These are phyloP conservation scores for Erysimum cheiri DNA, from an alignment of 441 rosid genomes.

Conservation along the genomic window DNA sequence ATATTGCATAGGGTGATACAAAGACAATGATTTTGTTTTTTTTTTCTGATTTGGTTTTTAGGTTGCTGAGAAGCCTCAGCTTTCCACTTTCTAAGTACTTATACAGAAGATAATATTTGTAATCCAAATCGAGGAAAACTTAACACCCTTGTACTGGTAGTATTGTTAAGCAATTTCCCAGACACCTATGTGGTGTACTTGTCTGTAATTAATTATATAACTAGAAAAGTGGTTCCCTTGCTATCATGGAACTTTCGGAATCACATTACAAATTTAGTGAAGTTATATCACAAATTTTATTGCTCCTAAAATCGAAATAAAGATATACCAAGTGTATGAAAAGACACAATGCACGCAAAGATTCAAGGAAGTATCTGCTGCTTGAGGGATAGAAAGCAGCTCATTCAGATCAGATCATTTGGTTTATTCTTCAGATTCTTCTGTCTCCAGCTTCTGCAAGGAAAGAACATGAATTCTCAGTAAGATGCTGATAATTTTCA, in stretches of 20 bases:
- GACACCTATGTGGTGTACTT: too few species aligned
- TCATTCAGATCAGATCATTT: conserved; percentile 22
- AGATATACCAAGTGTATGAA: conserved; percentile 23
- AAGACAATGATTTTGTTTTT: too few species aligned
- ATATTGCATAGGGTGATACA: too few species aligned
- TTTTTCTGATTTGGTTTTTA: too few species aligned
- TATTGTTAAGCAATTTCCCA: too few species aligned
- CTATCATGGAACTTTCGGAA: background rate
- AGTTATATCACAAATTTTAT: conserved; percentile 12
- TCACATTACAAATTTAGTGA: conserved; percentile 12
- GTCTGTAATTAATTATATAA: too few species aligned
- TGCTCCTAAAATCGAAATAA: conserved; percentile 37
- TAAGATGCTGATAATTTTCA: background rate
- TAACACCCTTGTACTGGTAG: too few species aligned
- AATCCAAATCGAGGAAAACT: too few species aligned
- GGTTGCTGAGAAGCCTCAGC: too few species aligned
- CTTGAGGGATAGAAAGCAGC: conserved; percentile 9
- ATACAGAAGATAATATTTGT: too few species aligned
- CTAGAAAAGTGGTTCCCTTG: background rate
- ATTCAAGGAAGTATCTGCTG: conserved; percentile 23
- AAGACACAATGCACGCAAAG: conserved; percentile 14
- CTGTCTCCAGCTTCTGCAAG: conserved; percentile 38
- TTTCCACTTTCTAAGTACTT: too few species aligned
- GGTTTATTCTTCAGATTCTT: conserved; percentile 39
- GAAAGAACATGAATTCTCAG: background rate